Evolutionary conservation across 345 rosid species (phyloP).

Genomic region (Conringia planisiliqua): DNA sequence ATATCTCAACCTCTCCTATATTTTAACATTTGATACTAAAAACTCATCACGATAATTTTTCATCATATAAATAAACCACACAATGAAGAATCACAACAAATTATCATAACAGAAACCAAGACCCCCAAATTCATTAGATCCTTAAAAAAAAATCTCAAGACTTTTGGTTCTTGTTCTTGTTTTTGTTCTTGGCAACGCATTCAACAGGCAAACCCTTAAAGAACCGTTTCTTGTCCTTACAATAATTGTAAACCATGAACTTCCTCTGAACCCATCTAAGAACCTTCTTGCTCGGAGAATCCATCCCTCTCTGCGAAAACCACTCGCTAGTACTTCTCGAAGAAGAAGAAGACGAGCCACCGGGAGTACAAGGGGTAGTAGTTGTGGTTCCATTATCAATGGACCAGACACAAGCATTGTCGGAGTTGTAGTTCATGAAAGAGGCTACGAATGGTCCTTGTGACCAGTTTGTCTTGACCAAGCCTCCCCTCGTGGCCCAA

Average conservation of each 20-base stretch:
- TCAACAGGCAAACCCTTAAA: slow-evolving; percentile 50
- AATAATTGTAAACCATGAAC: slow-evolving; percentile 68
- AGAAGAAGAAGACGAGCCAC: slow-evolving; percentile 16
- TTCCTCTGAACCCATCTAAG: slow-evolving; percentile 56
- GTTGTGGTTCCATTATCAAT: slow-evolving; percentile 16
- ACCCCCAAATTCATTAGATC: neutral
- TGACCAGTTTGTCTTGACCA: slow-evolving; percentile 62
- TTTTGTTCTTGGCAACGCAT: slow-evolving; percentile 27
- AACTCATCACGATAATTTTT: neutral
- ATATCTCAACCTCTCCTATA: no score
- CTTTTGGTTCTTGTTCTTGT: neutral
- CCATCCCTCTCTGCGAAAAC: slow-evolving; percentile 37
- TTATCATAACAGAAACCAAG: neutral
- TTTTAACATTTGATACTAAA: no score
- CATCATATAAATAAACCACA: neutral
- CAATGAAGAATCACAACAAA: neutral
- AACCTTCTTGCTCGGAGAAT: slow-evolving; percentile 29
- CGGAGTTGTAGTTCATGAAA: slow-evolving; percentile 50
- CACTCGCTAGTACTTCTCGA: slow-evolving; percentile 27
- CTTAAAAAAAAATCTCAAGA: neutral
- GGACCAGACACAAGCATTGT: slow-evolving; percentile 49
- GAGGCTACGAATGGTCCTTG: slow-evolving; percentile 65
- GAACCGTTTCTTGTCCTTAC: slow-evolving; percentile 52
- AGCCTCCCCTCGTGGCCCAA: slow-evolving; percentile 77
- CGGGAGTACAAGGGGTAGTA: slow-evolving; percentile 14